Percentiles rank a stretch among this genome's conserved stretches.
Evolutionary conservation across 495 filamentous ascomycete genomes (phyloP).

Genomic region (Tetracladium marchalianum): DNA sequence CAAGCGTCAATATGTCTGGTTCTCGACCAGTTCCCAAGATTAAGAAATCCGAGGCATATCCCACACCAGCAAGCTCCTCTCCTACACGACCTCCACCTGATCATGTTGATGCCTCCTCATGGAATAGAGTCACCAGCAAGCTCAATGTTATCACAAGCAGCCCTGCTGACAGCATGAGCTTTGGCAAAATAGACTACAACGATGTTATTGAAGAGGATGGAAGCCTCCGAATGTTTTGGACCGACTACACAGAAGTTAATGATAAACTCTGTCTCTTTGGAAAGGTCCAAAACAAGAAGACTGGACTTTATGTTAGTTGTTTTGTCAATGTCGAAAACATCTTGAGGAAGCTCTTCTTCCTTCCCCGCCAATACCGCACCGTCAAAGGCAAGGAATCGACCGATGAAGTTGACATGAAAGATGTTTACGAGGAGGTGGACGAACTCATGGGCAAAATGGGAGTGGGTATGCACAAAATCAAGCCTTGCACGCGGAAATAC

Average conservation of each 20-base stretch:
- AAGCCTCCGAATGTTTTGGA: slow-evolving; percentile 90
- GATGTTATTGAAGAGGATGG: slow-evolving; percentile 87
- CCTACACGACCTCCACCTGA: slow-evolving; percentile 50
- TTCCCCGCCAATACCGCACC: slow-evolving; percentile 60
- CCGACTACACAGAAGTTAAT: slow-evolving; percentile 89
- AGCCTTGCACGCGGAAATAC: slow-evolving; percentile 80
- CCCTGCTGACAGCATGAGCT: slow-evolving; percentile 48
- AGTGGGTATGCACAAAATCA: slow-evolving; percentile 88
- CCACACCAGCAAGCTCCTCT: slow-evolving; percentile 67
- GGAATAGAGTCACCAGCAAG: slow-evolving; percentile 80
- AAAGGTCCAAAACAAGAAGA: slow-evolving; percentile 88
- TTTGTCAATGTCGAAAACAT: slow-evolving; percentile 97
- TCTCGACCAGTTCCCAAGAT: slow-evolving; percentile 71
- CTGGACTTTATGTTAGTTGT: slow-evolving; percentile 69
- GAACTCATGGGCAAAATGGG: slow-evolving; percentile 71
- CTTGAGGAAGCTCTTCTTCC: slow-evolving; percentile 82
- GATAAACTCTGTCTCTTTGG: slow-evolving; percentile 90
- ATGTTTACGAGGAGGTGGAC: slow-evolving; percentile 85
- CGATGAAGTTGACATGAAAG: slow-evolving; percentile 78
- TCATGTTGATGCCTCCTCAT: slow-evolving; percentile 66
- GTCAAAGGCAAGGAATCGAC: slow-evolving; percentile 55
- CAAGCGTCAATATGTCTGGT: slow-evolving; percentile 79
- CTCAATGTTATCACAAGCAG: slow-evolving; percentile 69
- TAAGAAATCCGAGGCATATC: slow-evolving; percentile 51
- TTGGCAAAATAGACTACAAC: slow-evolving; percentile 71